Conservation (phyloP, 164 flowering plant genomes). For the Berberis thunbergii region DNA sequence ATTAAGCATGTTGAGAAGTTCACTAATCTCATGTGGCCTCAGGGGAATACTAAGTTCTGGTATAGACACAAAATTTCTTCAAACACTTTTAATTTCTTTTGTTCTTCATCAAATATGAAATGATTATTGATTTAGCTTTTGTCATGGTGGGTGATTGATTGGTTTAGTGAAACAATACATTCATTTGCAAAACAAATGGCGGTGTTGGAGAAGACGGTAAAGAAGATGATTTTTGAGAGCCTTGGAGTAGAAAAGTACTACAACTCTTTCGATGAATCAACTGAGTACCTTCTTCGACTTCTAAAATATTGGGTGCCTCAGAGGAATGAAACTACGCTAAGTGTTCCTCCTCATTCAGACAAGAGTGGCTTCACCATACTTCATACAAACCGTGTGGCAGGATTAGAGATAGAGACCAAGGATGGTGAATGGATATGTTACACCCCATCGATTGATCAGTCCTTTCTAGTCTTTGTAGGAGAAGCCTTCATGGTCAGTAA, state of each 20-base stretch:
- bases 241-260: constrained; percentile 42
- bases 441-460: constrained; percentile 20
- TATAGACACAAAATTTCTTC: not conserved
- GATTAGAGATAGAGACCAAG: constrained; percentile 40
- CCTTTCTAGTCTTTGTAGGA: constrained; percentile 52
- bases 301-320: constrained; percentile 42
- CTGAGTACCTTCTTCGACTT: constrained; percentile 42
- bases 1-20: not conserved
- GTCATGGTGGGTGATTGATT: not conserved
- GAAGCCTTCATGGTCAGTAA: constrained; percentile 43
- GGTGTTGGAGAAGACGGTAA: constrained; percentile 34
- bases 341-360: constrained; percentile 40
- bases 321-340: constrained; percentile 31
- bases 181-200: constrained; percentile 30
- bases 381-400: constrained; percentile 42
- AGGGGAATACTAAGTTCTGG: not conserved
- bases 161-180: constrained; percentile 28
- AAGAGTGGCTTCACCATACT: constrained; percentile 47
- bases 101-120: not conserved
- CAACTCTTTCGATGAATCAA: constrained; percentile 39
- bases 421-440: constrained; percentile 45
- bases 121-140: not conserved
- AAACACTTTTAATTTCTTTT: not conserved
- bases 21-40: not conserved
- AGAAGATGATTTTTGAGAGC: constrained; percentile 55